These are phyloP conservation scores for Acer negundo DNA, from an alignment of 345 rosid genomes.

Conservation along the genomic window DNA sequence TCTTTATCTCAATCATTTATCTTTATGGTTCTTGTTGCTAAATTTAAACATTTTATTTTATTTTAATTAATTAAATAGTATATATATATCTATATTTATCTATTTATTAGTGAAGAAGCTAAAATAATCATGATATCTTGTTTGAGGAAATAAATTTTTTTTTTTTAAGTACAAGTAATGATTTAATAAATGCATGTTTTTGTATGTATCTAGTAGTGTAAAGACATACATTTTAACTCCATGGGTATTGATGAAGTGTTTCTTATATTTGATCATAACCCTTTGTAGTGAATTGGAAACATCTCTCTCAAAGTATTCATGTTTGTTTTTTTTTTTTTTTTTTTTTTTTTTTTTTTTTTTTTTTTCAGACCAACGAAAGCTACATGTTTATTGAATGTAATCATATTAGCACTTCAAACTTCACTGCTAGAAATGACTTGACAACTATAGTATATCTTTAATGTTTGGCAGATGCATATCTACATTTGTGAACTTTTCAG, in stretches of 20 bases:
- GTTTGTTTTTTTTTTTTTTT: neutral
- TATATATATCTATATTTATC: too few relatives aligned
- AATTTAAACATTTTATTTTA: neutral
- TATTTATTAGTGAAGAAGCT: too few relatives aligned
- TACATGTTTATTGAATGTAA: neutral
- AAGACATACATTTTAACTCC: neutral
- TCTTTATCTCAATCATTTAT: neutral
- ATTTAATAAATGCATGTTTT: neutral
- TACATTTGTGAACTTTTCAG: neutral
- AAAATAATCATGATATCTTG: neutral
- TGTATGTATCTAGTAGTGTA: neutral
- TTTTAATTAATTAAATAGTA: too few relatives aligned
- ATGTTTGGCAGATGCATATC: neutral
- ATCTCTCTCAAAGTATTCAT: neutral
- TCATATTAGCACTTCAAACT: neutral
- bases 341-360: neutral
- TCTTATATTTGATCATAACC: neutral
- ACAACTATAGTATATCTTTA: neutral
- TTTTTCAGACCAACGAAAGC: neutral
- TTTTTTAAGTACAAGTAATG: neutral
- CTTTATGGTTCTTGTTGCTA: conserved; percentile 17
- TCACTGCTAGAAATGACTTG: neutral
- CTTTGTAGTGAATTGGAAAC: neutral
- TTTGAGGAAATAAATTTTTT: conserved; percentile 1
- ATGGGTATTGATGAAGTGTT: neutral